Percentiles rank a stretch among this genome's conserved stretches.
phyloP scores from a whole-genome alignment of 805 yeast species.

The Kuraishia piskuri region DNA sequence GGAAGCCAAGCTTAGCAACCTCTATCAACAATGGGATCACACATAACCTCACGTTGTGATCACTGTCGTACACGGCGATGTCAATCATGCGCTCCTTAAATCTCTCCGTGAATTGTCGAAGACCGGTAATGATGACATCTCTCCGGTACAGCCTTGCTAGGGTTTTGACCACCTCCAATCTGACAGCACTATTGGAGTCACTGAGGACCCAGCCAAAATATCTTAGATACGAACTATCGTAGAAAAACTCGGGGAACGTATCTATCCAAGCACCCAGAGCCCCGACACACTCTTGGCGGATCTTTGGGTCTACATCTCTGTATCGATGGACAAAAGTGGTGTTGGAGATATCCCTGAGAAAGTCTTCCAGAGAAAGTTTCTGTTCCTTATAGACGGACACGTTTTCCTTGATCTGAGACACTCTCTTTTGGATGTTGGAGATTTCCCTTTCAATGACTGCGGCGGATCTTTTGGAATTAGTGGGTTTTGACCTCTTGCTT shows the following conservation, averaged over 20 bases:
- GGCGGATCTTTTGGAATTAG: conserved; percentile 17
- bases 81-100: conserved; percentile 59
- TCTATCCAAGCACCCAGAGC: conserved; percentile 66
- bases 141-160: conserved; percentile 40
- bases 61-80: conserved; percentile 50
- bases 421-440: conserved; percentile 27
- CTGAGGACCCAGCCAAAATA: conserved; percentile 81
- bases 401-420: conserved; percentile 36
- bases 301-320: conserved; percentile 66
- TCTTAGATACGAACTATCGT: conserved; percentile 60
- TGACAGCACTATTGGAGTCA: conserved; percentile 54
- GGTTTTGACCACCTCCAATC: conserved; percentile 54
- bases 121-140: conserved; percentile 43
- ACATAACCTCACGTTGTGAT: conserved; percentile 41
- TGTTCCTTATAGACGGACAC: conserved; percentile 35
- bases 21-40: conserved; percentile 47
- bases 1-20: conserved; percentile 49
- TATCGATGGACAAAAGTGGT: conserved; percentile 68
- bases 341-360: conserved; percentile 56
- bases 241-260: conserved; percentile 60
- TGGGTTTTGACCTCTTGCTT: conserved; percentile 18
- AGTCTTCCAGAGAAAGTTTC: conserved; percentile 43
- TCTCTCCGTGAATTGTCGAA: conserved; percentile 72
- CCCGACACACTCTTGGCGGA: conserved; percentile 61
- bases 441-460: conserved; percentile 24